Conservation (phyloP, 208 protist species). For the Leptomonas pyrrhocoris region DNA sequence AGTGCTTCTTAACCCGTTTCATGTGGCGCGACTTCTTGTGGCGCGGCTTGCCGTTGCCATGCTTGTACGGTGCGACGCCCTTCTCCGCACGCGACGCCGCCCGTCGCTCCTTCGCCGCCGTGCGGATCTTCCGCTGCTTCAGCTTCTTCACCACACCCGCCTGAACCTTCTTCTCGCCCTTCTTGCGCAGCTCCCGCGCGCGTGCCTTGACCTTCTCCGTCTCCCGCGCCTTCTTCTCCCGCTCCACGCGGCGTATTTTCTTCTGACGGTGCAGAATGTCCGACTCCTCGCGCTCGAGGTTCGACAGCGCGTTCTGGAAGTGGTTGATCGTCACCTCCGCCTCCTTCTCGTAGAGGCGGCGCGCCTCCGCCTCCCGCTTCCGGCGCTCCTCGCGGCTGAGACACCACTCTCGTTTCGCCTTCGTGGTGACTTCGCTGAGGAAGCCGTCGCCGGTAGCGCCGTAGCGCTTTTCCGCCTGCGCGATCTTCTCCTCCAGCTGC, state of each 20-base stretch:
- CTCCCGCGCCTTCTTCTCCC: conserved; percentile 59
- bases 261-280: conserved; percentile 59
- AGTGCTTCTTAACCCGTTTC: conserved; percentile 75
- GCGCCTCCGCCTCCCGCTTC: conserved; percentile 69
- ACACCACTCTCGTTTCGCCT: conserved; percentile 74
- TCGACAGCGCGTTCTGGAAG: conserved; percentile 82
- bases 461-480: conserved; percentile 79
- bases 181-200: conserved; percentile 60
- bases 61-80: conserved; percentile 54
- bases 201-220: conserved; percentile 62
- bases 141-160: conserved; percentile 85
- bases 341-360: conserved; percentile 81
- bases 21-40: conserved; percentile 79
- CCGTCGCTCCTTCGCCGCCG: conserved; percentile 65
- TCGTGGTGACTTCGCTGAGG: conserved; percentile 35
- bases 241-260: conserved; percentile 46
- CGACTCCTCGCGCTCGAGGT: conserved; percentile 71
- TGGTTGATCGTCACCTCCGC: conserved; percentile 84
- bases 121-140: conserved; percentile 84
- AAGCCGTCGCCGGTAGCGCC: conserved; percentile 35
- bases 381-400: conserved; percentile 73
- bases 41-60: conserved; percentile 54
- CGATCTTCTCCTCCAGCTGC: conserved; percentile 74
- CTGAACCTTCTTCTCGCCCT: conserved; percentile 81
- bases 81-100: conserved; percentile 69